A percentile compares a stretch with the other conserved stretches of the same genome.
phyloP scores from a whole-genome alignment of 768 basidiomycete genomes.

The Paxillus ammoniavirescens region DNA sequence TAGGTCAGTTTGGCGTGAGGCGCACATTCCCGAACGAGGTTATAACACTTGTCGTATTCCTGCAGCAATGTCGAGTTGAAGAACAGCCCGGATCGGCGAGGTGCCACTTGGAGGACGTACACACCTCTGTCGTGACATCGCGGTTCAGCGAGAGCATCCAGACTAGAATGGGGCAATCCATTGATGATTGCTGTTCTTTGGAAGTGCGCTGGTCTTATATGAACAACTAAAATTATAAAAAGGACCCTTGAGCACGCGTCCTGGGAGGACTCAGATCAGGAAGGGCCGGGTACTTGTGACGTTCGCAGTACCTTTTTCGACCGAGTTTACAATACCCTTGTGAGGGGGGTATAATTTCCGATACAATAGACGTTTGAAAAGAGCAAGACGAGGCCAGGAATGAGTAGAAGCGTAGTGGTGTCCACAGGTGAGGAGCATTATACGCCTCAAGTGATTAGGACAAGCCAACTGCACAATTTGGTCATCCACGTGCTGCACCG shows the following conservation, averaged over 20 bases:
- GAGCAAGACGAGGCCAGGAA: conserved; percentile 2
- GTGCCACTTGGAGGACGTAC: conserved; percentile 19
- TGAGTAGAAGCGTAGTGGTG: conserved; percentile 1
- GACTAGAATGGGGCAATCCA: conserved; percentile 69
- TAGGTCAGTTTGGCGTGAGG: conserved; percentile 54
- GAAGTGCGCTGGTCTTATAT: background rate
- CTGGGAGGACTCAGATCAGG: background rate
- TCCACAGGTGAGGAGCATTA: conserved; percentile 19
- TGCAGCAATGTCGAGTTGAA: conserved; percentile 25
- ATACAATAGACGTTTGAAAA: conserved; percentile 2
- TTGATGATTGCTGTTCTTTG: conserved; percentile 4
- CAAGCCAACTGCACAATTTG: conserved; percentile 26
- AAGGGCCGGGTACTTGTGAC: background rate
- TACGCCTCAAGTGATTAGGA: conserved; percentile 25
- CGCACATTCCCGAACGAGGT: conserved; percentile 59
- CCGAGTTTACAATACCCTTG: background rate
- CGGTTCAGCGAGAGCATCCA: conserved; percentile 82
- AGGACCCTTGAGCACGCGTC: background rate
- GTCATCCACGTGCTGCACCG: conserved; percentile 26
- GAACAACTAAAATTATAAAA: background rate
- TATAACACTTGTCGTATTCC: conserved; percentile 73
- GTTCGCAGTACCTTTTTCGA: background rate
- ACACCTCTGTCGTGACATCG: conserved; percentile 64
- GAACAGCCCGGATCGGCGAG: background rate
- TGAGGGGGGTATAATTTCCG: background rate